These are phyloP conservation scores for Colletotrichum tanaceti DNA, from an alignment of 2,329 filamentous ascomycete species.

Conservation along the genomic window DNA sequence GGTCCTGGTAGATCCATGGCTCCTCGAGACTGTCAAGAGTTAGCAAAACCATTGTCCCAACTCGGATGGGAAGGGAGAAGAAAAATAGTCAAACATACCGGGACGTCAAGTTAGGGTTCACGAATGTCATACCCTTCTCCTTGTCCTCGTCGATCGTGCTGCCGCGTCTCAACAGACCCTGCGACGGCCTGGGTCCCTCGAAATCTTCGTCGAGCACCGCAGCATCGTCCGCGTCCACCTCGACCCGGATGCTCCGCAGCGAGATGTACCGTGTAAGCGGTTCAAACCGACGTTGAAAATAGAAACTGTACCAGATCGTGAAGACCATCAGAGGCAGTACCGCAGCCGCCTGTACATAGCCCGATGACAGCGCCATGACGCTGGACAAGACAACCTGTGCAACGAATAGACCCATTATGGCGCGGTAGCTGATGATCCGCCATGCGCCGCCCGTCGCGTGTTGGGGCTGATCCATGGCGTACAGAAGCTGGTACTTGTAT, in stretches of 20 bases:
- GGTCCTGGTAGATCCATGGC: slow-evolving; percentile 74
- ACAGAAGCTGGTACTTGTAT: slow-evolving; percentile 97
- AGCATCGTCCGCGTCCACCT: slow-evolving; percentile 56
- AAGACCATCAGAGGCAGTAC: slow-evolving; percentile 81
- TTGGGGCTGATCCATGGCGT: slow-evolving; percentile 97
- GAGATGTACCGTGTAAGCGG: slow-evolving; percentile 94
- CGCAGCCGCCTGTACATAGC: slow-evolving; percentile 77
- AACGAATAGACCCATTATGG: slow-evolving; percentile 85
- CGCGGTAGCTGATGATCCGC: slow-evolving; percentile 95
- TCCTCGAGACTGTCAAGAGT: slow-evolving; percentile 66
- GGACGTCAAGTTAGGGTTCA: slow-evolving; percentile 79
- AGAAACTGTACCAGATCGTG: slow-evolving; percentile 90
- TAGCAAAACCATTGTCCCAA: slow-evolving; percentile 14
- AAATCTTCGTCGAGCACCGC: slow-evolving; percentile 53
- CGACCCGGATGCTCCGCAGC: slow-evolving; percentile 79
- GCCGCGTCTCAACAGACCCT: slow-evolving; percentile 60
- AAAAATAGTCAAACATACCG: slow-evolving; percentile 61
- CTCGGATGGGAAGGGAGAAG: background rate
- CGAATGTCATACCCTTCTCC: slow-evolving; percentile 76
- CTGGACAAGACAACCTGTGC: slow-evolving; percentile 94
- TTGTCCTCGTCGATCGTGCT: slow-evolving; percentile 79
- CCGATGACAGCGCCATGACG: slow-evolving; percentile 79
- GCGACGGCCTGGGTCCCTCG: slow-evolving; percentile 51
- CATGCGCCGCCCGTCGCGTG: slow-evolving; percentile 94
- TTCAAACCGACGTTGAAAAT: slow-evolving; percentile 83